Base-by-base conservation (phyloP, 139 green algal species). In the Ettlia oleoabundans region DNA sequence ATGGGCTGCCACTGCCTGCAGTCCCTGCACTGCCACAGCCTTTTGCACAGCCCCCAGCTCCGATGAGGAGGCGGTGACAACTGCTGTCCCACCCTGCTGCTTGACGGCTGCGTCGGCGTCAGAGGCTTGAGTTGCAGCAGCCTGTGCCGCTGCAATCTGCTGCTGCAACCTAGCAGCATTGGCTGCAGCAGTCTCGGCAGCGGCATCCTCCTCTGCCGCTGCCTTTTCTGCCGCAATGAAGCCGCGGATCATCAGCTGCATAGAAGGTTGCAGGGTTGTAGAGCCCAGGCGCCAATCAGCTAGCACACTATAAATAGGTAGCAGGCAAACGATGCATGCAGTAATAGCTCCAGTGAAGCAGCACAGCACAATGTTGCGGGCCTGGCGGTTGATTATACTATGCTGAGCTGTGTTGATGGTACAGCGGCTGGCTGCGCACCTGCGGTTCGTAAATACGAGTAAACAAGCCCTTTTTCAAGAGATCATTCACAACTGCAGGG, bases 391-490 rank as follows among this genome's bases (percentile, higher is more conserved):
- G n/a, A n/a, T 41, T 9, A 68, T 10, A 19, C 24, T 68, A n/a
- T 22, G 18, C 5, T 13, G 24, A 28, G 28, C 5, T 3, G 4
- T n/a, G 63, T 9, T 42, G 63, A 15, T 33, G 41, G 6, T 28
- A 67, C 24, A 67, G 2, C 61, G 9, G 8, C 37, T 22, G 40
- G 22, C 24, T 75, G 15, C 41, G 40, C 35, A 92, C 84, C 89
- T 96, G 92, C 13, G 92, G 92, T 24, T 88, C 85, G 80, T 95
- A 92, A n/a, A 95, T 75, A 37, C 92, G 90, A 19, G 79, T 82
- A 75, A 96, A 92, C 26, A 96, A 78, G 0, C 92, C 92, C 33
- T 88, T 91, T 35, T 93, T 90, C 19, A 94, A 55, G 30, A 96
- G 81, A 22, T 94, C 87, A 13, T 84, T 85, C 38, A 91, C 88